A percentile compares a stretch with the other conserved stretches of the same genome.
These are phyloP conservation scores for Mortierella claussenii DNA, from an alignment of 192 early-diverging fungal species.

Conservation along the genomic window DNA sequence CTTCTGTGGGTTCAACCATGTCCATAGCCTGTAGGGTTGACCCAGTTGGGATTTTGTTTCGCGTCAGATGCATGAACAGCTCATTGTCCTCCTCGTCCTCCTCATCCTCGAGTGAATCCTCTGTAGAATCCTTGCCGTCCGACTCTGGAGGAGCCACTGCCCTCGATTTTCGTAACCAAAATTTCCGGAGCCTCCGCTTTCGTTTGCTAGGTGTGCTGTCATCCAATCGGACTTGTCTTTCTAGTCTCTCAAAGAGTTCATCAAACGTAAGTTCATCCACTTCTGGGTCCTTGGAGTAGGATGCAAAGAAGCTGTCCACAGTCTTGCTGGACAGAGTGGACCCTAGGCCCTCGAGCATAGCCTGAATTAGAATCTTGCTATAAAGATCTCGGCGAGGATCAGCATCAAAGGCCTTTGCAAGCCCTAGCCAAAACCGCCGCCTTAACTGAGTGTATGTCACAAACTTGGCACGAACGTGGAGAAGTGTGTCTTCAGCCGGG, in stretches of 20 bases:
- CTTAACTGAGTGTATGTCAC: conserved; percentile 75
- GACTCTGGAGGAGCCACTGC: neutral
- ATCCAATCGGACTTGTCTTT: conserved; percentile 54
- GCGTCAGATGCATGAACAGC: conserved; percentile 33
- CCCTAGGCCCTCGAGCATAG: conserved; percentile 79
- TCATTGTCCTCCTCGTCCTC: conserved; percentile 43
- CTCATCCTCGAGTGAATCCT: conserved; percentile 34
- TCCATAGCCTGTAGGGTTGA: conserved; percentile 12
- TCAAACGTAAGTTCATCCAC: conserved; percentile 74
- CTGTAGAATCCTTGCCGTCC: neutral
- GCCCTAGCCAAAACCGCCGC: conserved; percentile 77
- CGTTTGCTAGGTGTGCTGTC: conserved; percentile 29
- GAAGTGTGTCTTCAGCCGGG: conserved; percentile 37
- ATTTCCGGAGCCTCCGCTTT: conserved; percentile 31
- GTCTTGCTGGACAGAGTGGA: conserved; percentile 73
- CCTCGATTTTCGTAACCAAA: conserved; percentile 30
- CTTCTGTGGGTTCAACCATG: conserved; percentile 38
- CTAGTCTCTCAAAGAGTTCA: conserved; percentile 72
- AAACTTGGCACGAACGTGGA: conserved; percentile 72
- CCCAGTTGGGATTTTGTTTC: conserved; percentile 14
- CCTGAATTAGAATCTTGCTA: conserved; percentile 59
- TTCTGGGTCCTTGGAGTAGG: conserved; percentile 60
- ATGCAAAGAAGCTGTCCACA: conserved; percentile 67
- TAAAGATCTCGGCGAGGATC: conserved; percentile 66
- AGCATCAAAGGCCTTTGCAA: conserved; percentile 73